These are phyloP conservation scores for Leonotis leonurus DNA, from an alignment of 257 asterid species.

Conservation along the genomic window DNA sequence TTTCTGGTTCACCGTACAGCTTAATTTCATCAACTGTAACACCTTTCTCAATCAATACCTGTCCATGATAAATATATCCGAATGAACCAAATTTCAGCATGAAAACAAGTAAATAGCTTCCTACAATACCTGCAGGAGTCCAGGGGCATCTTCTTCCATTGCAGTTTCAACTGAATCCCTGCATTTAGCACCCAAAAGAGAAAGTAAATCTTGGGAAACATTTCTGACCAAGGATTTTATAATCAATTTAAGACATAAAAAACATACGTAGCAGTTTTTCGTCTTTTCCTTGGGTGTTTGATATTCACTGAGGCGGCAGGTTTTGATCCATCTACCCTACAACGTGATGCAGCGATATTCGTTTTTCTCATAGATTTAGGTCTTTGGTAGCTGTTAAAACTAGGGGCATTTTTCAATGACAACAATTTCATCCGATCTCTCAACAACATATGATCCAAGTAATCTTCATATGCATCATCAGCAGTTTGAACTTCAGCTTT, in stretches of 20 bases:
- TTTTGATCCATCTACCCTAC: slow-evolving; percentile 29
- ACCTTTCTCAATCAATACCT: slow-evolving; percentile 71
- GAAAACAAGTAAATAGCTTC: slow-evolving; percentile 18
- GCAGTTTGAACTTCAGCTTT: slow-evolving; percentile 39
- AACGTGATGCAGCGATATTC: slow-evolving; percentile 23
- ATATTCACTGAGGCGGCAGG: slow-evolving; percentile 32
- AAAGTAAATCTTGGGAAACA: slow-evolving; percentile 1
- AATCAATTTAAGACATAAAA: neutral
- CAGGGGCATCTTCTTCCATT: slow-evolving; percentile 98
- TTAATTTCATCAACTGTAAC: slow-evolving; percentile 68
- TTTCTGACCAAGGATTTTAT: neutral
- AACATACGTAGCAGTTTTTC: slow-evolving; percentile 75
- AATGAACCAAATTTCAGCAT: slow-evolving; percentile 8
- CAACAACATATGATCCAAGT: slow-evolving; percentile 66
- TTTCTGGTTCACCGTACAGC: slow-evolving; percentile 75
- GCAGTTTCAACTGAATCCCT: slow-evolving; percentile 88
- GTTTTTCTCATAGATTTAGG: slow-evolving; percentile 24
- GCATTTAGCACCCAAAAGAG: slow-evolving; percentile 23
- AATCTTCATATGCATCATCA: slow-evolving; percentile 38
- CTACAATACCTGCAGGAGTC: slow-evolving; percentile 67
- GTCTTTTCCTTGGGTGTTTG: slow-evolving; percentile 55
- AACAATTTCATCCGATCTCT: slow-evolving; percentile 53
- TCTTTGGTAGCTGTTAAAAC: slow-evolving; percentile 16
- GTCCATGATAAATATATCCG: slow-evolving; percentile 24
- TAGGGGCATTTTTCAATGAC: slow-evolving; percentile 31